These are phyloP conservation scores for Collybia mongolica DNA, from an alignment of 768 basidiomycete genomes.

Conservation along the genomic window DNA sequence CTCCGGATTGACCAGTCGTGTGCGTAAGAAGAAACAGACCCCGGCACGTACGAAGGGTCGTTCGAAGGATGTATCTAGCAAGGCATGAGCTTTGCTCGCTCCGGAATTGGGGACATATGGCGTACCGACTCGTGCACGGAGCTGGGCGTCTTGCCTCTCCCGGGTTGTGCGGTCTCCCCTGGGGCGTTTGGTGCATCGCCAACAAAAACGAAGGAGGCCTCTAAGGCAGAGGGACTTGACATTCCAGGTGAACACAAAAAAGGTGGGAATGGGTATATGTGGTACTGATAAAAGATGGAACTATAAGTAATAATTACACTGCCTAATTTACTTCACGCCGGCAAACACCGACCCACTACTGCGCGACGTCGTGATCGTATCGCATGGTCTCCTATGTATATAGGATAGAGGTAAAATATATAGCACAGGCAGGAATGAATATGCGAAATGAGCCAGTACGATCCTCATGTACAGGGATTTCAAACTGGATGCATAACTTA, in stretches of 20 bases:
- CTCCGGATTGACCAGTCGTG: slow-evolving; percentile 69
- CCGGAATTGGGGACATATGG: too few species aligned
- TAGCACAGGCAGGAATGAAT: too few species aligned
- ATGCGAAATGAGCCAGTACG: too few species aligned
- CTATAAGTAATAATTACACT: not conserved
- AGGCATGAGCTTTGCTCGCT: not conserved
- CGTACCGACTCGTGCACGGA: slow-evolving; percentile 5
- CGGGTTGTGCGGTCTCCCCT: not conserved
- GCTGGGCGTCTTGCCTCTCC: not conserved
- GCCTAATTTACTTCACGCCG: not conserved
- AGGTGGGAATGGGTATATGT: slow-evolving; percentile 2
- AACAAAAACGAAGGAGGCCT: slow-evolving; percentile 49
- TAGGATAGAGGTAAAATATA: too few species aligned
- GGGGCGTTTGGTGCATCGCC: slow-evolving; percentile 18
- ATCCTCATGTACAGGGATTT: too few species aligned
- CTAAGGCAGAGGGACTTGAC: slow-evolving; percentile 35
- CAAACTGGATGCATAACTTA: too few species aligned
- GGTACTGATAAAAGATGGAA: too few species aligned
- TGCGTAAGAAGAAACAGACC: slow-evolving; percentile 52
- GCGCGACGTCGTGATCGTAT: too few species aligned
- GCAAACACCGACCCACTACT: not conserved
- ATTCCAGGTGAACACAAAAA: slow-evolving; percentile 3
- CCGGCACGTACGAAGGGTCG: slow-evolving; percentile 41
- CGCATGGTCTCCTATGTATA: too few species aligned
- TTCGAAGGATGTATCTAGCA: slow-evolving; percentile 45